phyloP scores from a whole-genome alignment of 73 alveolate genomes.

The Stentor roeselii region DNA sequence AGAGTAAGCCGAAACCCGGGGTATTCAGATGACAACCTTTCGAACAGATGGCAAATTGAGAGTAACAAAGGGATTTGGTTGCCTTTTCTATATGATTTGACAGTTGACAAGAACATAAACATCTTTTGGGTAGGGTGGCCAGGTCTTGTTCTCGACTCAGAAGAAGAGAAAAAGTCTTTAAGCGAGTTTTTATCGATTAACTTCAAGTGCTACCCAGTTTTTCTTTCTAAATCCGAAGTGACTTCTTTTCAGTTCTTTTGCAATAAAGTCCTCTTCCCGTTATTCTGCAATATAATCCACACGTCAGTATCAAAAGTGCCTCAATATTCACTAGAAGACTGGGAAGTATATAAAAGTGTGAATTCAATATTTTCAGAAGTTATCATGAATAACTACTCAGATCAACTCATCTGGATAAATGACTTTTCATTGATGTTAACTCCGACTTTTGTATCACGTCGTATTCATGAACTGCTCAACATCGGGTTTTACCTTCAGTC shows the following conservation, averaged over 20 bases:
- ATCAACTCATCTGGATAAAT: constrained; percentile 52
- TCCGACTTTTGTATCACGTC: constrained; percentile 42
- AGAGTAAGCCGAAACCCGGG: constrained; percentile 6
- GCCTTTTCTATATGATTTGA: neutral
- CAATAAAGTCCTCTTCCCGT: constrained; percentile 2
- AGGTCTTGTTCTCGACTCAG: neutral
- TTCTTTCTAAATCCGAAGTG: neutral
- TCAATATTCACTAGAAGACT: constrained; percentile 12
- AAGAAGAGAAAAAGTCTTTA: neutral
- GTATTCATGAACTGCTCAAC: constrained; percentile 8
- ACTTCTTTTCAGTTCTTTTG: neutral
- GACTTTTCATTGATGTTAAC: constrained; percentile 52
- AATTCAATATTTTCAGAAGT: neutral
- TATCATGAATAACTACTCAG: constrained; percentile 14
- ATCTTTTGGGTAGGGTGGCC: constrained; percentile 30
- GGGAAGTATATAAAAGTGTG: constrained; percentile 28
- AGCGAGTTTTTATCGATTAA: neutral
- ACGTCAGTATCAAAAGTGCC: neutral
- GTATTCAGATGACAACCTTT: neutral
- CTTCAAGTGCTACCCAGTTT: neutral
- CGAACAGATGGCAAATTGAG: neutral
- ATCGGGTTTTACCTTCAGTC: constrained; percentile 57
- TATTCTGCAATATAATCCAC: neutral
- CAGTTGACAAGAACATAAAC: neutral
- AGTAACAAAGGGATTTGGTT: neutral